Conservation (phyloP, 2,329 filamentous ascomycete genomes). For the Fusarium protoensiforme region DNA sequence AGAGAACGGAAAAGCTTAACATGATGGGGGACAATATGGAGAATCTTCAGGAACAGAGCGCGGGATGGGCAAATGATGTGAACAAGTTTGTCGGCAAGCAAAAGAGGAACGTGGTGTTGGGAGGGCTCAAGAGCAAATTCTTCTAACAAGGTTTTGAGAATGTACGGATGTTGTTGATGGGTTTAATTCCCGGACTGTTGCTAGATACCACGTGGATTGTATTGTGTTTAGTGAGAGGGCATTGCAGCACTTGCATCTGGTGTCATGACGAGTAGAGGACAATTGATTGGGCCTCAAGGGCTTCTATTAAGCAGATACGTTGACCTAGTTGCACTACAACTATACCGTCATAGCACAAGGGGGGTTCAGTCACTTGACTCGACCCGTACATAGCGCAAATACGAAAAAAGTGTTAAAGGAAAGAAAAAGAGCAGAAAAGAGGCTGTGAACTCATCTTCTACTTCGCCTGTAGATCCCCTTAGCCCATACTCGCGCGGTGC, state of each 20-base stretch:
- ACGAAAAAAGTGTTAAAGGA: neutral
- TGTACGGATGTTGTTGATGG: neutral
- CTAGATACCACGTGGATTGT: slow-evolving; percentile 21
- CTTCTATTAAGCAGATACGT: neutral
- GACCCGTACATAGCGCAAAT: neutral
- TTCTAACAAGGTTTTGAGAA: slow-evolving; percentile 40
- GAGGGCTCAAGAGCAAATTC: slow-evolving; percentile 72
- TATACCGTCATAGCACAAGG: neutral
- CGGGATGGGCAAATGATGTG: slow-evolving; percentile 87
- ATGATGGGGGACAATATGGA: slow-evolving; percentile 89
- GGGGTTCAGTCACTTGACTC: neutral
- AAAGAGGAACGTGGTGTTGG: slow-evolving; percentile 85
- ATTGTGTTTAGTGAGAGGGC: neutral
- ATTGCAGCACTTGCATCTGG: neutral
- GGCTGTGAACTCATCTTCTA: neutral
- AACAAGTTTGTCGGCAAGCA: slow-evolving; percentile 87
- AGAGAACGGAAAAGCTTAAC: slow-evolving; percentile 88
- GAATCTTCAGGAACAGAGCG: slow-evolving; percentile 81
- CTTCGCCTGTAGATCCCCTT: neutral
- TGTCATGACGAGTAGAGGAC: neutral
- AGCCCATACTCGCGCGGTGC: neutral
- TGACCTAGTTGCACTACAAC: neutral
- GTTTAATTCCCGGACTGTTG: neutral
- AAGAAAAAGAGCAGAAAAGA: neutral
- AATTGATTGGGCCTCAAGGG: neutral